phyloP scores from a whole-genome alignment of 306 rosid species.

The Cucumis melo region DNA sequence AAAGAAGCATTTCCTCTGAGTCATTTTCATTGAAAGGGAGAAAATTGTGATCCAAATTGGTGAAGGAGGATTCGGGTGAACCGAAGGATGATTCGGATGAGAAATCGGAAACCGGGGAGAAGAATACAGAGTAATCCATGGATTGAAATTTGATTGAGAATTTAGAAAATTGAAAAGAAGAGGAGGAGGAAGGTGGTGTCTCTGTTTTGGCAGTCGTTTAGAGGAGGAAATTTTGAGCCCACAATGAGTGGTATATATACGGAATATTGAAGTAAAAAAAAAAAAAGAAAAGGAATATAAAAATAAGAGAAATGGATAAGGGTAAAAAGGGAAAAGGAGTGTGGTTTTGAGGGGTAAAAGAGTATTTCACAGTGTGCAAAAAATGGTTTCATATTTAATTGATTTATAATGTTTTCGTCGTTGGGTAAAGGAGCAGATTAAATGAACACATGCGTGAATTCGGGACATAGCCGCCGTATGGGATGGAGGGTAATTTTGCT shows the following conservation, averaged over 20 bases:
- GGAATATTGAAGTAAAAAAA: neutral
- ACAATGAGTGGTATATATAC: neutral
- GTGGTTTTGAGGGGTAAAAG: neutral
- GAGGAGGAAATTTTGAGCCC: neutral
- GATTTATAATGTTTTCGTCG: slow-evolving; percentile 1
- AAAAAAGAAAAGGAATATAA: neutral
- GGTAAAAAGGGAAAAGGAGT: neutral
- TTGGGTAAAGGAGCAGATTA: neutral
- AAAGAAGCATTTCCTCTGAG: slow-evolving; percentile 80
- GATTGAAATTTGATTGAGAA: neutral
- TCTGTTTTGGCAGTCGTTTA: neutral
- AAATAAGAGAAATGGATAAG: neutral
- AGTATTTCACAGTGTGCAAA: no score
- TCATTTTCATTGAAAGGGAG: slow-evolving; percentile 90
- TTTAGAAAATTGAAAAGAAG: neutral
- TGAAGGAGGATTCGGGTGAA: slow-evolving; percentile 33
- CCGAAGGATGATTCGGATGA: slow-evolving; percentile 51
- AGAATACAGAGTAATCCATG: slow-evolving; percentile 1
- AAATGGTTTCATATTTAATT: neutral
- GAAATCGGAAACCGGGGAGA: slow-evolving; percentile 31
- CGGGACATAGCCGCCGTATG: slow-evolving; percentile 43
- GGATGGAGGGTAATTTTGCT: neutral
- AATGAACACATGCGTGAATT: slow-evolving; percentile 60
- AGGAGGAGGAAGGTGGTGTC: neutral
- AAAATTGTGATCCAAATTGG: slow-evolving; percentile 15